Evolutionary conservation across 768 basidiomycete species (phyloP).

Genomic region (Megacollybia marginata): DNA sequence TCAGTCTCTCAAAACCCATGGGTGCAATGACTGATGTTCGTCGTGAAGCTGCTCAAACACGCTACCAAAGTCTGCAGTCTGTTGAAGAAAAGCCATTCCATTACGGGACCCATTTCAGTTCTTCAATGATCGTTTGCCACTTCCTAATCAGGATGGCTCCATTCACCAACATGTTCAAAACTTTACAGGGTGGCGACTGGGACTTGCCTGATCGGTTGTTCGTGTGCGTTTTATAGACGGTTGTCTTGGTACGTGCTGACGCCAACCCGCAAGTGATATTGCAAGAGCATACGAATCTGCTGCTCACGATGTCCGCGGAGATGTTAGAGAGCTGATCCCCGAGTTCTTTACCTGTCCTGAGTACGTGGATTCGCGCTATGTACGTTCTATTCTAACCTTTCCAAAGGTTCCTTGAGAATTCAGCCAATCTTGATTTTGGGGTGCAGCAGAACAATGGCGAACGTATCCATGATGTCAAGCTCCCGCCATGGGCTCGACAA

Average conservation of each 20-base stretch:
- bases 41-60: slow-evolving; percentile 63
- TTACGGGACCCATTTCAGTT: slow-evolving; percentile 93
- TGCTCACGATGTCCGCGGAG: slow-evolving; percentile 78
- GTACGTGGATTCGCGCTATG: slow-evolving; percentile 29
- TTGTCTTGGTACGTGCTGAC: background rate
- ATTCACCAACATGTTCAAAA: slow-evolving; percentile 94
- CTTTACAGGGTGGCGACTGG: slow-evolving; percentile 89
- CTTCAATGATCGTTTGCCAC: slow-evolving; percentile 95
- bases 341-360: slow-evolving; percentile 84
- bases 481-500: slow-evolving; percentile 84
- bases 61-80: slow-evolving; percentile 69
- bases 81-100: slow-evolving; percentile 87
- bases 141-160: slow-evolving; percentile 86
- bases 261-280: slow-evolving; percentile 47
- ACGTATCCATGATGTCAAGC: slow-evolving; percentile 77
- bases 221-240: slow-evolving; percentile 32
- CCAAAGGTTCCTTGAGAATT: slow-evolving; percentile 75
- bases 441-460: slow-evolving; percentile 65
- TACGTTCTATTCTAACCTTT: background rate
- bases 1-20: slow-evolving; percentile 81
- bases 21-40: slow-evolving; percentile 76
- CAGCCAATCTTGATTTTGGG: slow-evolving; percentile 74
- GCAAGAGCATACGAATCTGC: slow-evolving; percentile 81
- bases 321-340: slow-evolving; percentile 90
- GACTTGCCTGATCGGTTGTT: slow-evolving; percentile 87